Percentiles rank a stretch among this genome's conserved stretches.
Conservation (phyloP, 768 basidiomycete species). For the Suillus luteus region DNA sequence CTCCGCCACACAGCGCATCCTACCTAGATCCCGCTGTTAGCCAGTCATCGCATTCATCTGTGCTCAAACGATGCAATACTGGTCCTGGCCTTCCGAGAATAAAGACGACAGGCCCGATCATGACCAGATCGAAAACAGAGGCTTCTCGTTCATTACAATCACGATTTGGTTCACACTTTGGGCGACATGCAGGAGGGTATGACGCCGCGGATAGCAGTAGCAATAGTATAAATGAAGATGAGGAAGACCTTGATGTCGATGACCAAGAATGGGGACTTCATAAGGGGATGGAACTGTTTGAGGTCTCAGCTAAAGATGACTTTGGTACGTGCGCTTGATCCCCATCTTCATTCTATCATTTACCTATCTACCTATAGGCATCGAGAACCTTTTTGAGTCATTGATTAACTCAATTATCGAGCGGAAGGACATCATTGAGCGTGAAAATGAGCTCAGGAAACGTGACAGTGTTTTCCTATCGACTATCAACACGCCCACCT, state of each 20-base stretch:
- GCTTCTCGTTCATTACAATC: slow-evolving; percentile 49
- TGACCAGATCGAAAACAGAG: slow-evolving; percentile 35
- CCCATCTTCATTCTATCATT: slow-evolving; percentile 13
- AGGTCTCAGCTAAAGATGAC: slow-evolving; percentile 91
- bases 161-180: slow-evolving; percentile 59
- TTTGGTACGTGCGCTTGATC: slow-evolving; percentile 51
- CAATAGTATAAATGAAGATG: slow-evolving; percentile 67
- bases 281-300: slow-evolving; percentile 85
- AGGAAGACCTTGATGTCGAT: slow-evolving; percentile 50
- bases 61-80: slow-evolving; percentile 54
- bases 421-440: slow-evolving; percentile 77
- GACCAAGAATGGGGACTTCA: slow-evolving; percentile 71
- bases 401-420: slow-evolving; percentile 80
- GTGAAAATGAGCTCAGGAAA: slow-evolving; percentile 76
- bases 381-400: slow-evolving; percentile 76
- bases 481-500: slow-evolving; percentile 61
- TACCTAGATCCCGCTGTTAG: slow-evolving; percentile 62
- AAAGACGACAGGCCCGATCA: slow-evolving; percentile 45
- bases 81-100: slow-evolving; percentile 49
- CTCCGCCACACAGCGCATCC: slow-evolving; percentile 59
- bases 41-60: slow-evolving; percentile 42
- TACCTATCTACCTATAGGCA: slow-evolving; percentile 49
- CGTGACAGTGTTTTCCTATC: slow-evolving; percentile 84
- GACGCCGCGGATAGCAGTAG: slow-evolving; percentile 62
- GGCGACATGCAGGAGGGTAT: slow-evolving; percentile 52